These are phyloP conservation scores for Candida arabinofermentans DNA, from an alignment of 805 yeast genomes.

Conservation along the genomic window DNA sequence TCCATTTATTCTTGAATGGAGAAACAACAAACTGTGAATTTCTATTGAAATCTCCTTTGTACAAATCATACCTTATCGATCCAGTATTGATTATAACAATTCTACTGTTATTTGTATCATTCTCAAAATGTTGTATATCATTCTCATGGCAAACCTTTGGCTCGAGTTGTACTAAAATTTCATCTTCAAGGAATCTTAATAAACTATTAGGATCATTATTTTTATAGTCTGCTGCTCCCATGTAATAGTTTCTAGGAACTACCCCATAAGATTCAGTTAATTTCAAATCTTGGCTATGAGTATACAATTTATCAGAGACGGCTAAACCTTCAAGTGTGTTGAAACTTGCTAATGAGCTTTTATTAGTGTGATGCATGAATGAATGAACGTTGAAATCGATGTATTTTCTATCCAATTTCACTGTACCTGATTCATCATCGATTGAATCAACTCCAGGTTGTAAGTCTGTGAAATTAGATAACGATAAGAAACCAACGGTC, in stretches of 20 bases:
- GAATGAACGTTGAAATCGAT: constrained; percentile 78
- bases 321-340: constrained; percentile 52
- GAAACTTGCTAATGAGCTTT: constrained; percentile 32
- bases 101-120: constrained; percentile 36
- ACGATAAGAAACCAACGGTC: constrained; percentile 83
- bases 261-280: constrained; percentile 57
- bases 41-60: constrained; percentile 75
- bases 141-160: constrained; percentile 21
- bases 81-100: constrained; percentile 79
- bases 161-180: constrained; percentile 40
- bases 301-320: constrained; percentile 41
- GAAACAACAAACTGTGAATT: constrained; percentile 81
- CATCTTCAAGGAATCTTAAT: constrained; percentile 52
- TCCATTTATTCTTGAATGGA: constrained; percentile 84
- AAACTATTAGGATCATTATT: constrained; percentile 49
- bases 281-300: constrained; percentile 41
- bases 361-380: constrained; percentile 57
- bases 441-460: neutral
- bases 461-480: constrained; percentile 26
- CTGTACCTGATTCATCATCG: neutral
- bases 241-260: constrained; percentile 63
- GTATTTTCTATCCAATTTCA: constrained; percentile 54
- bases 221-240: constrained; percentile 60
- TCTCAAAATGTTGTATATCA: constrained; percentile 3
- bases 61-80: constrained; percentile 79